Conservation (phyloP, 129 eudicot genomes). For the Tagetes erecta region DNA sequence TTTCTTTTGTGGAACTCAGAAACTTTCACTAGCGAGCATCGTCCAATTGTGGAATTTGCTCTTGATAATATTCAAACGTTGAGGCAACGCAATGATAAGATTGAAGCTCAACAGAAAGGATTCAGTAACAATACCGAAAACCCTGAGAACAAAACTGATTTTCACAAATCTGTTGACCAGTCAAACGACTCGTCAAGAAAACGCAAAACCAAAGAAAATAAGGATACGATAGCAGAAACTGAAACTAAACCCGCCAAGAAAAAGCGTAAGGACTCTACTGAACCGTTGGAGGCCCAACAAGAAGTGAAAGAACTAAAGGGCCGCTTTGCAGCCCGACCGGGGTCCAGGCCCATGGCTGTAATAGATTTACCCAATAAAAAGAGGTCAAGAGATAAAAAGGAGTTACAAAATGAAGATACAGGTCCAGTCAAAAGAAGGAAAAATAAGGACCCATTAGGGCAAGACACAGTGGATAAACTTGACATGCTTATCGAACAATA, state of each 20-base stretch:
- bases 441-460: conserved; percentile 70
- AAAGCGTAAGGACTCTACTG: conserved; percentile 14
- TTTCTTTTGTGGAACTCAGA: conserved; percentile 36
- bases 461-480: conserved; percentile 74
- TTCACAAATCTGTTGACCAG: conserved; percentile 23
- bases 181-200: conserved; percentile 42
- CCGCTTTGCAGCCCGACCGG: conserved; percentile 15
- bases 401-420: conserved; percentile 25
- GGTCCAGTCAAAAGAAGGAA: conserved; percentile 45
- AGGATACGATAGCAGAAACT: conserved; percentile 22
- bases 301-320: conserved; percentile 26
- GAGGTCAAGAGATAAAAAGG: conserved; percentile 35
- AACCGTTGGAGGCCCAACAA: conserved; percentile 20
- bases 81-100: conserved; percentile 70
- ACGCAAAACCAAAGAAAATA: conserved; percentile 40
- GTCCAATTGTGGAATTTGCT: conserved; percentile 98
- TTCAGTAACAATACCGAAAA: conserved; percentile 21
- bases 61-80: conserved; percentile 79
- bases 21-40: conserved; percentile 83
- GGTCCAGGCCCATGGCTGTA: conserved; percentile 5
- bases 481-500: conserved; percentile 81
- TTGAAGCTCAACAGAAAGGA: conserved; percentile 61
- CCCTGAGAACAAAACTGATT: conserved; percentile 26
- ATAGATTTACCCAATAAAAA: conserved; percentile 37
- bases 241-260: conserved; percentile 43